A percentile compares a stretch with the other conserved stretches of the same genome.
Evolutionary conservation across 495 filamentous ascomycete genomes (phyloP).

Genomic region (Podospora pseudopauciseta): DNA sequence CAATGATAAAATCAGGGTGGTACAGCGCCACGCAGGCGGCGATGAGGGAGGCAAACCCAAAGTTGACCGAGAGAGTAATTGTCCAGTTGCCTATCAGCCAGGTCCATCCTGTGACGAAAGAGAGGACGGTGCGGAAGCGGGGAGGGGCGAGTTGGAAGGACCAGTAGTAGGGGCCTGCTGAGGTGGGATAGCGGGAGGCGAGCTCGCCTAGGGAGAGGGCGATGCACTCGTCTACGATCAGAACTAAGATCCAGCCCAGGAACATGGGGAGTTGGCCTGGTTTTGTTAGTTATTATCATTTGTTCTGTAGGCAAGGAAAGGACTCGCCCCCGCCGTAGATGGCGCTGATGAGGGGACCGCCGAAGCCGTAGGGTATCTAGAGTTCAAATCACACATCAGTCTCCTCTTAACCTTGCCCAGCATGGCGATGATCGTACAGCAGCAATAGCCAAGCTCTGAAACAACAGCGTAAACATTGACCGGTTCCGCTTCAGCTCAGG

Average conservation of each 20-base stretch:
- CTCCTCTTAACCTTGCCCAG: too few species aligned
- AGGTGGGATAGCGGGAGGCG: constrained; percentile 58
- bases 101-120: constrained; percentile 65
- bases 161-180: constrained; percentile 64
- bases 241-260: constrained; percentile 57
- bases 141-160: constrained; percentile 55
- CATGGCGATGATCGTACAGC: constrained; percentile 33
- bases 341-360: constrained; percentile 37
- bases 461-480: constrained; percentile 42
- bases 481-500: constrained; percentile 55
- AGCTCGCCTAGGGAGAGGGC: constrained; percentile 61
- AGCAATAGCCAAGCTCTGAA: constrained; percentile 41
- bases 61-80: constrained; percentile 63
- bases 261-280: constrained; percentile 29
- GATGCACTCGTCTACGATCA: constrained; percentile 56
- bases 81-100: constrained; percentile 59
- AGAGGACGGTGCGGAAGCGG: constrained; percentile 51
- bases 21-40: constrained; percentile 55
- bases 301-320: neutral
- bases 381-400: too few species aligned
- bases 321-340: constrained; percentile 39
- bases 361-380: constrained; percentile 42
- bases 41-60: constrained; percentile 58
- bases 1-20: constrained; percentile 46
- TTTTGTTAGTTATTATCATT: neutral